Evolutionary conservation across 2,329 filamentous ascomycete species (phyloP), one percentile per base, ranked within the genome.

Genomic region (Ophidiomyces ophidiicola): DNA sequence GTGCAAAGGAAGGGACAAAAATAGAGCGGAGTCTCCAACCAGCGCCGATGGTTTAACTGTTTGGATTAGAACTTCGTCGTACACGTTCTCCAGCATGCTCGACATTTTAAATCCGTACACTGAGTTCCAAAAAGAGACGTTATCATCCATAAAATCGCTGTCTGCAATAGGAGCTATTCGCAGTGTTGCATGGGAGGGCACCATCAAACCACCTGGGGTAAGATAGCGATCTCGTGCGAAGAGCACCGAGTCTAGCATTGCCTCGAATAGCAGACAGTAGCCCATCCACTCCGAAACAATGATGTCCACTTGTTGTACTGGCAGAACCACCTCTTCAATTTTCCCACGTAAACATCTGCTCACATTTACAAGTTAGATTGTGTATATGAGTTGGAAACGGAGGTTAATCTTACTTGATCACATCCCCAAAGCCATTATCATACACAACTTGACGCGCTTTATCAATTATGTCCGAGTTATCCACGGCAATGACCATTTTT

Each of bases 201-300:
- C 81, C 66, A 96, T 78, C 37, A 94, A 68, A 11, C 87, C 87
- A 41, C 76, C 79, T 1, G 80, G 74, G 44, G 74, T 77, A 17
- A 96, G 75, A 59, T 94, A 94, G 50, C 75, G 77, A 62, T 96
- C 87, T 45, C 87, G 74, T 30, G 88, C 88, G 54, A 77, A 88
- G 36, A 96, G 71, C 15, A 96, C 84, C 34, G 84, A 92, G 47
- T 90, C 85, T 19, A 96, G 76, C 87, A 96, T 96, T 41, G 86
- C 85, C 62, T 96, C 87, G 59, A 92, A 96, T 4, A 94, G 71
- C 12, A 94, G 71, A 47, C 80, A 83, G 58, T 96, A 96, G 20
- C 87, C 87, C 87, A 96, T 96, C 87, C 87, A 96, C 60, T 96
- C 87, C 44, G 83, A 92, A 44, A 96, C 80, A 55, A 96, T 94